Evolutionary conservation across 139 green algal species (phyloP).

Genomic region (Astrephomene gubernaculifera): DNA sequence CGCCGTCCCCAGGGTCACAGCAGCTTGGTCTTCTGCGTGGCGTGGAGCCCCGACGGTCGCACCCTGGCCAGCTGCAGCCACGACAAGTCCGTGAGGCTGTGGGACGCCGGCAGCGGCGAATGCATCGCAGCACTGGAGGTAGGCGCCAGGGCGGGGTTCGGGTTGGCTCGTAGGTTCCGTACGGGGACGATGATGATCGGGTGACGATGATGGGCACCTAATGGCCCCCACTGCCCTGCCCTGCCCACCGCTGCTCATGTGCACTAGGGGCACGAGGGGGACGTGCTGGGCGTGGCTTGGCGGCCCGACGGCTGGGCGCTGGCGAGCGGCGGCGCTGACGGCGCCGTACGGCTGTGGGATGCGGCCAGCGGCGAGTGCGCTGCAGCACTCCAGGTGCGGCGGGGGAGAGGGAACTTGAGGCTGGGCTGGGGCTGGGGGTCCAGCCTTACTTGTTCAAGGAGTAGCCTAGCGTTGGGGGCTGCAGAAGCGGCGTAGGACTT

Average conservation of each 20-base stretch:
- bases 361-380: not conserved
- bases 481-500: not conserved
- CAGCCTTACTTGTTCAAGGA: not conserved
- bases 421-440: not conserved
- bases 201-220: not conserved
- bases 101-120: not conserved
- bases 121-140: conserved; percentile 4
- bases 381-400: conserved; percentile 5
- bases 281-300: conserved; percentile 1
- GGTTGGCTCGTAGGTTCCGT: not conserved
- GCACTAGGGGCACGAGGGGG: not conserved
- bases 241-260: not conserved
- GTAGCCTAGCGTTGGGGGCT: not conserved
- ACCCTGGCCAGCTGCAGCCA: not conserved
- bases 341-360: conserved; percentile 2
- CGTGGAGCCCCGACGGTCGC: conserved; percentile 8
- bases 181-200: not conserved
- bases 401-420: not conserved
- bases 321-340: conserved; percentile 15
- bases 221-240: not conserved
- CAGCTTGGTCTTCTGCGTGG: not conserved
- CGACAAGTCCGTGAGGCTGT: conserved; percentile 25
- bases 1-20: not conserved
- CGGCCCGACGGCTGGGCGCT: conserved; percentile 2
- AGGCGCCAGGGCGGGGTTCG: not conserved